Conservation (phyloP, 768 basidiomycete species). For the Dictyophora rubrovolvata region DNA sequence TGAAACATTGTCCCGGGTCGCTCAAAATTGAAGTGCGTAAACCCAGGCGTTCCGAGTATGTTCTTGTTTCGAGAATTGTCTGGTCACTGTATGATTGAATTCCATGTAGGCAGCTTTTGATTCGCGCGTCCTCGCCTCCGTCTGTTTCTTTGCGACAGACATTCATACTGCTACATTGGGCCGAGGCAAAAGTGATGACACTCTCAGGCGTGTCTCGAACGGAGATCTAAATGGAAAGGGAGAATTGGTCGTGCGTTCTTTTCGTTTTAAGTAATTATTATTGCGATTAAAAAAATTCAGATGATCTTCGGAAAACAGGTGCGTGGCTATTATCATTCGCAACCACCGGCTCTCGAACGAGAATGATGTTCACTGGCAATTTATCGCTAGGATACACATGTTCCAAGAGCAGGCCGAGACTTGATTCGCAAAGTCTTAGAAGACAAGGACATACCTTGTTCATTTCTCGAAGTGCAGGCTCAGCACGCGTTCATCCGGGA, state of each 20-base stretch:
- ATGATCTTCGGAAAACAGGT: conserved; percentile 97
- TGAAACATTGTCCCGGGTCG: not conserved
- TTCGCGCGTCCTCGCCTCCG: conserved; percentile 65
- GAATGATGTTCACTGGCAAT: too few species aligned
- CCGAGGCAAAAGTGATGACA: conserved; percentile 74
- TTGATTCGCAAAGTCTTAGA: conserved; percentile 77
- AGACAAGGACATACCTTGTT: conserved; percentile 59
- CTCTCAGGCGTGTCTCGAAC: conserved; percentile 57
- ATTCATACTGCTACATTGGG: conserved; percentile 84
- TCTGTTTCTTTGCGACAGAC: conserved; percentile 95
- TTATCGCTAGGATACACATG: conserved; percentile 70
- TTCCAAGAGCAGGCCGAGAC: conserved; percentile 78
- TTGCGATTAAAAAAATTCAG: conserved; percentile 23
- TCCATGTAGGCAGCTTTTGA: conserved; percentile 73
- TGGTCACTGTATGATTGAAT: not conserved
- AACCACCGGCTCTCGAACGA: too few species aligned
- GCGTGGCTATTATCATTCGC: conserved; percentile 9
- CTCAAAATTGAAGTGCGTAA: not conserved
- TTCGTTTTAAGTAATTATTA: not conserved
- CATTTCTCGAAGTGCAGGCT: conserved; percentile 94
- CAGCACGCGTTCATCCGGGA: conserved; percentile 96
- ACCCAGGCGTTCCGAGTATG: conserved; percentile 42
- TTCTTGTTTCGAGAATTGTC: not conserved
- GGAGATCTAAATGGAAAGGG: conserved; percentile 74
- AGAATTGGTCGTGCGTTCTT: conserved; percentile 62